Conservation (phyloP, 345 rosid species). For the Hirschfeldia incana region DNA sequence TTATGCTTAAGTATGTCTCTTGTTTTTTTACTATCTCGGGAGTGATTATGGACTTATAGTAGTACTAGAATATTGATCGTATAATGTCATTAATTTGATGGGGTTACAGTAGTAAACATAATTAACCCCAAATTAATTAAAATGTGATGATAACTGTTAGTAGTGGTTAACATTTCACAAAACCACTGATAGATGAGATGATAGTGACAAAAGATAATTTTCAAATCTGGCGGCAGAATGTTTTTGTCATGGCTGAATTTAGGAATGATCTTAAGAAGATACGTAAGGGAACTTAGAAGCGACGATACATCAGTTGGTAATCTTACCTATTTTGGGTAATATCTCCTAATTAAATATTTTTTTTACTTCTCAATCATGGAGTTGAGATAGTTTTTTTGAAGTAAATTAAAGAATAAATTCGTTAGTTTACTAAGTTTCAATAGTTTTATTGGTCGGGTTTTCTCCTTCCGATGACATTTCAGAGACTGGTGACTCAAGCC, state of each 20-base stretch:
- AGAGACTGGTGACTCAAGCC: background rate
- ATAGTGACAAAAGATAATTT: slow-evolving; percentile 4
- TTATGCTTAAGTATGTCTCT: slow-evolving; percentile 26
- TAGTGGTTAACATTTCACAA: slow-evolving; percentile 10
- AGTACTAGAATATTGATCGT: slow-evolving; percentile 8
- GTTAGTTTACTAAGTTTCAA: background rate
- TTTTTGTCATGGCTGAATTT: slow-evolving; percentile 14
- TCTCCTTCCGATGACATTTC: background rate
- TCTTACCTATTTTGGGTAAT: slow-evolving; percentile 5
- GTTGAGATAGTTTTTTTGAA: background rate
- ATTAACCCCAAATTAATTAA: background rate
- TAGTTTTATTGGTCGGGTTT: background rate
- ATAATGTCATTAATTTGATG: slow-evolving; percentile 6
- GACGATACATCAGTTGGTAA: background rate
- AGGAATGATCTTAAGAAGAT: slow-evolving; percentile 24
- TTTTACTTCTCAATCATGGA: background rate
- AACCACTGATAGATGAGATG: background rate
- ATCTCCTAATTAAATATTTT: background rate
- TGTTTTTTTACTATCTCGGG: background rate
- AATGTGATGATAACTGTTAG: slow-evolving; percentile 26
- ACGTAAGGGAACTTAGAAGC: slow-evolving; percentile 9
- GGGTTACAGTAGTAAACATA: slow-evolving; percentile 30
- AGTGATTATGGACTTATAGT: background rate
- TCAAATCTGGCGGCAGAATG: slow-evolving; percentile 12
- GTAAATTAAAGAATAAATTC: background rate